Conservation (phyloP, 169 alveolate genomes). For the Plasmodium yoelii region DNA sequence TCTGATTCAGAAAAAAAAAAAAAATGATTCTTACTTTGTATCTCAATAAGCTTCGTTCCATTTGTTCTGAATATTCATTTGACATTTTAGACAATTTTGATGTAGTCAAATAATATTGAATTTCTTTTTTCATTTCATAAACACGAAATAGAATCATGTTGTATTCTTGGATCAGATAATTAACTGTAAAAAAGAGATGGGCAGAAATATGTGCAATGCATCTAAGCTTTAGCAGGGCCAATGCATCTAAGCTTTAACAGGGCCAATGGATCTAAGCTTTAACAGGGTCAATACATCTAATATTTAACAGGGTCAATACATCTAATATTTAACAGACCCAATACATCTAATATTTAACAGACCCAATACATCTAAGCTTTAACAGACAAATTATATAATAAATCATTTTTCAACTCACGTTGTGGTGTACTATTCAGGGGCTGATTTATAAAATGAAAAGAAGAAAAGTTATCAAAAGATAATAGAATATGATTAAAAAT, state of each 20-base stretch:
- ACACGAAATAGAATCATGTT: constrained; percentile 23
- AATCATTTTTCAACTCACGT: background rate
- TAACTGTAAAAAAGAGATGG: constrained; percentile 6
- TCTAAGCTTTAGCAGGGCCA: background rate
- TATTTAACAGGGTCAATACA: no score
- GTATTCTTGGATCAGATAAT: constrained; percentile 54
- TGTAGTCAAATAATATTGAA: constrained; percentile 12
- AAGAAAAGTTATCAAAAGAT: constrained; percentile 16
- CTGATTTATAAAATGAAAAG: constrained; percentile 16
- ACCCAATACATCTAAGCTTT: background rate
- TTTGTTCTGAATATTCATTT: constrained; percentile 4
- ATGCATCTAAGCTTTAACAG: background rate
- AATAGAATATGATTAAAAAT: constrained; percentile 2
- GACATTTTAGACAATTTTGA: background rate
- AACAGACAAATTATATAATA: background rate
- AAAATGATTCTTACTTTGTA: constrained; percentile 11
- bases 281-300: background rate
- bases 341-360: background rate
- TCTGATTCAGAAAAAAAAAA: background rate
- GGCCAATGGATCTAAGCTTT: background rate
- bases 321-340: no score
- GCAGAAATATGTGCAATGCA: background rate
- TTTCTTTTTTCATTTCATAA: constrained; percentile 24
- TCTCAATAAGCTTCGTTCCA: background rate
- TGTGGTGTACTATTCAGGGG: constrained; percentile 35